Evolutionary conservation across 768 basidiomycete genomes (phyloP).

Genomic region (Termitomyces heimii): DNA sequence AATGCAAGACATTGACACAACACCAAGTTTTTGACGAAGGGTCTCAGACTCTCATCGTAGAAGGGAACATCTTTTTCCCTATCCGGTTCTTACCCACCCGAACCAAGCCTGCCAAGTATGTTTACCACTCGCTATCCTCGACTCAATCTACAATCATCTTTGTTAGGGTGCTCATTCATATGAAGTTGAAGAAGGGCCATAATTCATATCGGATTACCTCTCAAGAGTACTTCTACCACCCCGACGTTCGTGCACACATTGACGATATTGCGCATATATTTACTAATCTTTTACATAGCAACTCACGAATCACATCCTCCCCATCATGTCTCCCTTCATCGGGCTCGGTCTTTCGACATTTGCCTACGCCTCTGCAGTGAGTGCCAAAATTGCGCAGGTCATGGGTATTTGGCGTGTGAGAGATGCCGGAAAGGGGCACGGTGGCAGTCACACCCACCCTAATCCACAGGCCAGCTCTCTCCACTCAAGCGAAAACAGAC

Average conservation of each 20-base stretch:
- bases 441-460: background rate
- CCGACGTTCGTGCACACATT: constrained; percentile 18
- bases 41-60: constrained; percentile 38
- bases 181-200: constrained; percentile 42
- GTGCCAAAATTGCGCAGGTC: constrained; percentile 22
- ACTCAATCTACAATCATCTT: background rate
- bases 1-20: background rate
- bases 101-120: constrained; percentile 42
- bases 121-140: background rate
- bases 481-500: background rate
- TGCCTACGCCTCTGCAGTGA: constrained; percentile 14
- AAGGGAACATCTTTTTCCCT: constrained; percentile 48
- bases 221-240: constrained; percentile 45
- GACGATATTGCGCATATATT: background rate
- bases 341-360: constrained; percentile 11
- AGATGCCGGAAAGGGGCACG: background rate
- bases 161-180: constrained; percentile 39
- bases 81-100: constrained; percentile 40
- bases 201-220: constrained; percentile 37
- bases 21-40: constrained; percentile 42
- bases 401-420: constrained; percentile 21
- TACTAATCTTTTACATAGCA: constrained; percentile 14
- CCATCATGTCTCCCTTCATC: constrained; percentile 16
- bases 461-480: background rate
- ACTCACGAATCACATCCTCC: constrained; percentile 15